These are phyloP conservation scores for Ciborinia camelliae DNA, from an alignment of 2,329 filamentous ascomycete genomes.

Conservation along the genomic window DNA sequence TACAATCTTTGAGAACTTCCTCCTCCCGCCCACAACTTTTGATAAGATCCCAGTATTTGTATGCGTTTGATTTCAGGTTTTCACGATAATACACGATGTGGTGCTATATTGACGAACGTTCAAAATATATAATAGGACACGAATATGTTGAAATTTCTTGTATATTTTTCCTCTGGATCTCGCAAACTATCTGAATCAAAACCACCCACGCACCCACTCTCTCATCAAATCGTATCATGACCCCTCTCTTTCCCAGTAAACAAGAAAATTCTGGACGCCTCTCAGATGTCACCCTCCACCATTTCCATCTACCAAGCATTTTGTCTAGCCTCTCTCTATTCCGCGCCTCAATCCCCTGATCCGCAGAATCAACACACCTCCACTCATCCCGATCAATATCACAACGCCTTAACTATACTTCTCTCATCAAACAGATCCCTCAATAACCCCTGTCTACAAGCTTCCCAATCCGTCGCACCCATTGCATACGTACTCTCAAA, in stretches of 20 bases:
- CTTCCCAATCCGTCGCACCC: constrained; percentile 62
- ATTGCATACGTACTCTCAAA: constrained; percentile 94
- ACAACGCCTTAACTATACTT: constrained; percentile 57
- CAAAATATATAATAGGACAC: neutral
- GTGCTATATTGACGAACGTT: neutral
- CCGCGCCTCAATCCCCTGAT: neutral
- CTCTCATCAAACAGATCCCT: constrained; percentile 77
- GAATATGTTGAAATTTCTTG: neutral
- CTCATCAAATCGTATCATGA: constrained; percentile 6
- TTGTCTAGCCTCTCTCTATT: neutral
- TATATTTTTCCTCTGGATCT: neutral
- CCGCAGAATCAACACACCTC: neutral
- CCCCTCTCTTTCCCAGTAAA: neutral
- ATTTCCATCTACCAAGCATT: constrained; percentile 1
- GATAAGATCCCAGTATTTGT: neutral
- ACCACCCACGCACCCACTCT: neutral
- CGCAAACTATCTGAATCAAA: neutral
- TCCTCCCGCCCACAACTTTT: neutral
- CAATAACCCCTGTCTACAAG: constrained; percentile 62
- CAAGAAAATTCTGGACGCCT: constrained; percentile 1
- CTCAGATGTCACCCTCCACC: neutral
- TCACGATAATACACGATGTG: neutral
- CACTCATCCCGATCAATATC: neutral
- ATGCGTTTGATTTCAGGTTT: neutral
- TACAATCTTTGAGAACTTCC: neutral